Percentiles rank a stretch among this genome's conserved stretches.
phyloP scores from a whole-genome alignment of 257 asterid species.

The Penstemon eatonii region DNA sequence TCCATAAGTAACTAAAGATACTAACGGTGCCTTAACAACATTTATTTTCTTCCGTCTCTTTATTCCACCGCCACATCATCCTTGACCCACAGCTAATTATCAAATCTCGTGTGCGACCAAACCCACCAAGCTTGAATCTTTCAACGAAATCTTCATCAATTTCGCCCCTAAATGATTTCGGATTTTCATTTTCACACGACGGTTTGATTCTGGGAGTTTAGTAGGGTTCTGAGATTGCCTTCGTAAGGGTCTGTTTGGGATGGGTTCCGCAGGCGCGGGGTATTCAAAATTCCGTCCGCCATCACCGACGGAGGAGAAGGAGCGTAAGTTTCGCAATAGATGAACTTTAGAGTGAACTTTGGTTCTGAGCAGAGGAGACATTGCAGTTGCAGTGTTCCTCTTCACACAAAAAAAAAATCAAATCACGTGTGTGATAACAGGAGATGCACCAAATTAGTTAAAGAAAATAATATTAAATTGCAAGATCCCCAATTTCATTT shows the following conservation, averaged over 20 bases:
- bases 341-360: slow-evolving; percentile 23
- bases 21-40: too few species aligned
- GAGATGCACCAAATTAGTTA: too few species aligned
- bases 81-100: too few species aligned
- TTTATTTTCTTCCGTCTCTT: too few species aligned
- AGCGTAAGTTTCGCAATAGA: slow-evolving; percentile 27
- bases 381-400: not conserved
- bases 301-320: slow-evolving; percentile 34
- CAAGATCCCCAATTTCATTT: too few species aligned
- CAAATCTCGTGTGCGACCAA: too few species aligned
- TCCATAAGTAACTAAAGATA: too few species aligned
- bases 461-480: too few species aligned
- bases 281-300: slow-evolving; percentile 20
- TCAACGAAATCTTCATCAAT: slow-evolving; percentile 62
- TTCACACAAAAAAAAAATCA: too few species aligned
- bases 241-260: slow-evolving; percentile 56
- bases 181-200: slow-evolving; percentile 35
- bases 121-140: too few species aligned
- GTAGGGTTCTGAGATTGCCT: slow-evolving; percentile 31
- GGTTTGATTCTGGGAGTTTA: slow-evolving; percentile 31
- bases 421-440: too few species aligned
- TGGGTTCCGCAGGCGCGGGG: slow-evolving; percentile 55
- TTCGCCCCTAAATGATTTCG: slow-evolving; percentile 25
- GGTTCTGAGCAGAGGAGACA: slow-evolving; percentile 40
- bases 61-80: too few species aligned